These are phyloP conservation scores for Microbotryomycetes sp. DNA, from an alignment of 1,284 basidiomycete genomes.

Conservation along the genomic window DNA sequence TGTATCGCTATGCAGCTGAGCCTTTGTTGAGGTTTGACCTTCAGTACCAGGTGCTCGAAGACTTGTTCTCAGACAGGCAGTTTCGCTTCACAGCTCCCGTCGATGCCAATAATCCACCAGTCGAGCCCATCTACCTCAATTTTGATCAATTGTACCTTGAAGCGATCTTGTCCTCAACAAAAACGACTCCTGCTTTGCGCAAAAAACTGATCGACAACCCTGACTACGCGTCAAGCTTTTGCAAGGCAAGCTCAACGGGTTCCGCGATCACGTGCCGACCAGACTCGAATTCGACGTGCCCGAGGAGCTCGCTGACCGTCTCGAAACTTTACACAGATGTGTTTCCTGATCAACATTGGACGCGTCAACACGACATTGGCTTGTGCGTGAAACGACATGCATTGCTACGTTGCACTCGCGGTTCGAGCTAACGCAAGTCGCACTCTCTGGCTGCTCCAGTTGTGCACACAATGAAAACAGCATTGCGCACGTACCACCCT, in stretches of 20 bases:
- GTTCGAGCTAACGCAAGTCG: no score
- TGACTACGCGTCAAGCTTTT: background rate
- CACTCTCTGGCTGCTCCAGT: slow-evolving; percentile 30
- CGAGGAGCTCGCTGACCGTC: background rate
- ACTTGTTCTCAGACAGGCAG: slow-evolving; percentile 64
- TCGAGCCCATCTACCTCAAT: slow-evolving; percentile 46
- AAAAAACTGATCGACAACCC: slow-evolving; percentile 65
- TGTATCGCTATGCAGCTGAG: slow-evolving; percentile 11
- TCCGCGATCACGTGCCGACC: slow-evolving; percentile 39
- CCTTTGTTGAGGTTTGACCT: slow-evolving; percentile 51
- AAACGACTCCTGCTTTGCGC: slow-evolving; percentile 78
- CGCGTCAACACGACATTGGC: slow-evolving; percentile 90
- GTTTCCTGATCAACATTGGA: slow-evolving; percentile 82
- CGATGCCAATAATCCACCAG: slow-evolving; percentile 41
- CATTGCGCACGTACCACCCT: slow-evolving; percentile 72
- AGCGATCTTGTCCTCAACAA: slow-evolving; percentile 66
- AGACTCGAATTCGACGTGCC: background rate
- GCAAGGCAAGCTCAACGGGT: background rate
- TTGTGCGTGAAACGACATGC: slow-evolving; percentile 60
- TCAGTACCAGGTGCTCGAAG: slow-evolving; percentile 72
- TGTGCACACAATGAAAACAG: slow-evolving; percentile 66
- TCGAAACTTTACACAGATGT: slow-evolving; percentile 52
- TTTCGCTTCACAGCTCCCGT: slow-evolving; percentile 61
- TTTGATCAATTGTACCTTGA: slow-evolving; percentile 81
- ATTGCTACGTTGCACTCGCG: no score